These are phyloP conservation scores for Clarkia xantiana DNA, from an alignment of 345 rosid genomes.

Conservation along the genomic window DNA sequence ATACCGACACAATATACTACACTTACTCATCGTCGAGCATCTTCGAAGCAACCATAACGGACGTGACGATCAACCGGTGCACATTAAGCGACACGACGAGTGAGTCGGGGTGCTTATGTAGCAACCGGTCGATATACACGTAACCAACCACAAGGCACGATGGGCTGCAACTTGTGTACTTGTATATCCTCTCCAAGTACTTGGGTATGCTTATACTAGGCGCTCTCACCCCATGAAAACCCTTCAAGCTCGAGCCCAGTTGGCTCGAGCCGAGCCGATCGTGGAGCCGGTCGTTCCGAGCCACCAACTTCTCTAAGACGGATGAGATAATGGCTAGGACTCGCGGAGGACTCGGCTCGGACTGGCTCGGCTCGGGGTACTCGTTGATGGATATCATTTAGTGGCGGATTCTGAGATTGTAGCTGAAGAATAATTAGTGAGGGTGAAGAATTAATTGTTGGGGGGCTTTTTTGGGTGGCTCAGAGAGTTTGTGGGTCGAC, in stretches of 20 bases:
- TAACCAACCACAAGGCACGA: slow-evolving; percentile 80
- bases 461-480: slow-evolving; percentile 8
- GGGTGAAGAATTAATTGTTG: background rate
- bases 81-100: slow-evolving; percentile 58
- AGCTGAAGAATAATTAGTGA: background rate
- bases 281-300: slow-evolving; percentile 48
- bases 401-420: slow-evolving; percentile 9
- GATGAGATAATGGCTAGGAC: slow-evolving; percentile 53
- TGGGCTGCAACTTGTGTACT: slow-evolving; percentile 74
- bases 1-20: too few species aligned
- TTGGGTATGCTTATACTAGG: slow-evolving; percentile 62
- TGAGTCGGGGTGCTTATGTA: slow-evolving; percentile 63
- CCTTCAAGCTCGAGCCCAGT: slow-evolving; percentile 29
- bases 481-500: background rate
- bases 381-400: slow-evolving; percentile 30
- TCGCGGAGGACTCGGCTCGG: slow-evolving; percentile 36
- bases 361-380: slow-evolving; percentile 18
- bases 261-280: slow-evolving; percentile 13
- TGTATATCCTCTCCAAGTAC: slow-evolving; percentile 77
- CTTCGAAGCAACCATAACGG: slow-evolving; percentile 89
- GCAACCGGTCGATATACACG: slow-evolving; percentile 60
- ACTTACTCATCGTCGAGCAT: slow-evolving; percentile 81
- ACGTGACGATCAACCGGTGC: slow-evolving; percentile 67
- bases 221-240: slow-evolving; percentile 68
- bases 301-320: slow-evolving; percentile 61